Evolutionary conservation across 768 basidiomycete species (phyloP).

Genomic region (Phylloporus sp.): DNA sequence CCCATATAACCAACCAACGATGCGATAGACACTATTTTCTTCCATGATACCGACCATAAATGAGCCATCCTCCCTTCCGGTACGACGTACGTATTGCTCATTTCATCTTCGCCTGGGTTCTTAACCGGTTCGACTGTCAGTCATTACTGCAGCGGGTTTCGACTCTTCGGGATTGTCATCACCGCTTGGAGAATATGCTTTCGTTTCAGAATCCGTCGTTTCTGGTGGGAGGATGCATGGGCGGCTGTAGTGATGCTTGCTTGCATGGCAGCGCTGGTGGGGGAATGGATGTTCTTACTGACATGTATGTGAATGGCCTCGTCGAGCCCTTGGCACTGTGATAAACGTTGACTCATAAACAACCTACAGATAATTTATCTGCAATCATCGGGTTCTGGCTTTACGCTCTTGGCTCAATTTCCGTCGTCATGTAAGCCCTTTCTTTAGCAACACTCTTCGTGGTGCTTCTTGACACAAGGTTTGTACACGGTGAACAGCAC

Average conservation of each 20-base stretch:
- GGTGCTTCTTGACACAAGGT: background rate
- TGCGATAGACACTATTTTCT: no score
- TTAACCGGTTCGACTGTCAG: no score
- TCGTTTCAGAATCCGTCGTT: background rate
- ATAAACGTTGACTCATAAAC: background rate
- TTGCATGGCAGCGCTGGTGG: background rate
- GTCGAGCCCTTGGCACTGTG: no score
- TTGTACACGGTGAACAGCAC: background rate
- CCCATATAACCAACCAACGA: no score
- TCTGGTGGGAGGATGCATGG: background rate
- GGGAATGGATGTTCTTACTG: background rate
- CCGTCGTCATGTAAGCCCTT: slow-evolving; percentile 2
- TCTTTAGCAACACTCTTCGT: background rate
- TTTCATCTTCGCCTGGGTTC: no score
- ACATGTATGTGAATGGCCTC: background rate
- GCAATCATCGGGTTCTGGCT: slow-evolving; percentile 5
- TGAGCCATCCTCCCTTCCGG: no score
- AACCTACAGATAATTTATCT: background rate
- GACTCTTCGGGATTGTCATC: background rate
- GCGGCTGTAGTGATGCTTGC: background rate
- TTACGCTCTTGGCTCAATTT: slow-evolving; percentile 4
- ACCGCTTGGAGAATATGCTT: background rate
- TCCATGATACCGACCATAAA: no score
- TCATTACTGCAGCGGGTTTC: no score
- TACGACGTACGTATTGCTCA: no score